Evolutionary conservation across 208 protist genomes (phyloP).

Genomic region (Crithidia acanthocephali): DNA sequence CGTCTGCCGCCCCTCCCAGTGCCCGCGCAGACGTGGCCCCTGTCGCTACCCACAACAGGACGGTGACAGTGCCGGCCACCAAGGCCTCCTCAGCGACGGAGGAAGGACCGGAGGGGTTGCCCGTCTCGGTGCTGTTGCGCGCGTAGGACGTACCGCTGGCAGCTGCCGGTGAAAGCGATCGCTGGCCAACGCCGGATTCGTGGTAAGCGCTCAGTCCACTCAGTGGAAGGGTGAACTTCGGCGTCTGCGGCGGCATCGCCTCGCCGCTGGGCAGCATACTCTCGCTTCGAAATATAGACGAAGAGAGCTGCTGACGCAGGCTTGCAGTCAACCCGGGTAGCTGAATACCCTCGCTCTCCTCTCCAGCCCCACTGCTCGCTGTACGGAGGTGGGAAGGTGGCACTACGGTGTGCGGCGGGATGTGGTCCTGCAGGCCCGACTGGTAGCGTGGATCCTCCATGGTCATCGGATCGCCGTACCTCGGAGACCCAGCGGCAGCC

Average conservation of each 20-base stretch:
- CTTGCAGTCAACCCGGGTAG: background rate
- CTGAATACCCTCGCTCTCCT: conserved; percentile 2
- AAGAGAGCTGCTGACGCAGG: conserved; percentile 6
- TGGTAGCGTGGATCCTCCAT: conserved; percentile 7
- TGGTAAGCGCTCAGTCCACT: background rate
- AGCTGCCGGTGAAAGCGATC: background rate
- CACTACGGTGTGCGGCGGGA: background rate
- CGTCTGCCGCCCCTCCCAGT: background rate
- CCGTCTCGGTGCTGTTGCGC: background rate
- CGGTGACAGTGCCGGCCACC: conserved; percentile 12
- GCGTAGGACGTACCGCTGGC: background rate
- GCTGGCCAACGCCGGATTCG: no score
- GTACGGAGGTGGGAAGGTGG: background rate
- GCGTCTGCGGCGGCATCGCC: background rate
- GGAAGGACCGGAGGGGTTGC: background rate
- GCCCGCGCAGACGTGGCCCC: background rate
- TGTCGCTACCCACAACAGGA: conserved; percentile 22
- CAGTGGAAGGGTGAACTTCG: background rate
- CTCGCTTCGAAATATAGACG: conserved; percentile 2
- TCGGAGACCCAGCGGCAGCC: background rate
- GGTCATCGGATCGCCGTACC: background rate
- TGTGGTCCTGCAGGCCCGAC: background rate
- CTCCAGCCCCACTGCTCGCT: background rate
- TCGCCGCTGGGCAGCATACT: background rate
- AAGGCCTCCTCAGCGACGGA: background rate